Base-by-base conservation (phyloP, 169 alveolate species). In the Amoebophrya sp. region DNA sequence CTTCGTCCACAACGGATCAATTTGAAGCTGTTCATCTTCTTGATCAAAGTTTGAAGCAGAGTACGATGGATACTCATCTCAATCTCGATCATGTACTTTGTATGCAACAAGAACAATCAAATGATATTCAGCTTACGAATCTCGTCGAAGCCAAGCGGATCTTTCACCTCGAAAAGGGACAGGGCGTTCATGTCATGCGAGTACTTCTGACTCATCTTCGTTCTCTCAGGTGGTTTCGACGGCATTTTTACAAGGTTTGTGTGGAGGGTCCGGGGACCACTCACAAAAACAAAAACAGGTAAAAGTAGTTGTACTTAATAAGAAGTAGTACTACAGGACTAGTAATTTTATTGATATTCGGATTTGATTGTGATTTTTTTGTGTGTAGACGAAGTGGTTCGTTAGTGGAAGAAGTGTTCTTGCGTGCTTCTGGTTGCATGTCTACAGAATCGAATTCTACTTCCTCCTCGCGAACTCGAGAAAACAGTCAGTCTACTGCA, bases 181-280 rank as follows among this genome's bases (percentile, higher is more conserved):
- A 65, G 2, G 39, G 83, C 83, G 33, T 65, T 65, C 83, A 65
- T 65, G 83, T 65, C 83, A 36, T 65, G 83, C 18, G 83, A 29
- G 26, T 65, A 65, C 83, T 65, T 65, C 83, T 65, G 83, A 36
- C 83, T 65, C 83, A 65, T 65, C 33, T 65, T 65, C 83, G 83
- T 65, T 36, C 18, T 36, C 83, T 65, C 33, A 29, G 12, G 83
- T 65, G 83, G 26, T 0, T 29, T 36, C 83, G 83, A 47, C 65
- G 65, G 18, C 6, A 47, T 47, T 12, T 18, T 12, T 47, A 47
- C 18, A 18, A 47, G 18, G 65, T 47, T 47, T 47, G 65, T 47
- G 65, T 47, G 65, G 18, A 47, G 65, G 6, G 6, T 6, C 65
- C 18, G 6, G 65, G 18, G 29, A 47, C 6, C 65, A 47, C 29